Evolutionary conservation across 2,329 filamentous ascomycete species (phyloP), one percentile per base, ranked within the genome.

Genomic region (Fusarium sublunatum): DNA sequence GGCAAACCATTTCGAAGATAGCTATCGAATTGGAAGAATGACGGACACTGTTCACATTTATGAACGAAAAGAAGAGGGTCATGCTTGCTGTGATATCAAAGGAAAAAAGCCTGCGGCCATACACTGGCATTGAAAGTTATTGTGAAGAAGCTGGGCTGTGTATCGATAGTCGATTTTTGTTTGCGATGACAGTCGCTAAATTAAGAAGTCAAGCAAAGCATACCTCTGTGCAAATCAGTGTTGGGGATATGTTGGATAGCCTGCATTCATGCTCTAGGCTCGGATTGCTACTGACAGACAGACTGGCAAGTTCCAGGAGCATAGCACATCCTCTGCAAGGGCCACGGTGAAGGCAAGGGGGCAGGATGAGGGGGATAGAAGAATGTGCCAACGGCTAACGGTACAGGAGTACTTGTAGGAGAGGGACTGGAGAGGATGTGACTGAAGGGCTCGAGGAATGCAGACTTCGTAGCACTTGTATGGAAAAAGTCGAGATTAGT

Each of bases 41-140:
- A 50, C 34, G 41, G 53, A 58, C 26, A 54, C 39, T 41, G 34
- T 63, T 63, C 48, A 59, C 42, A 55, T 55, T 39, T 47, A 58
- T 42, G 58, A 53, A 62, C 48, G 36, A 65, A 65, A 65, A 63
- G 57, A 45, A 63, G 45, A 40, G 40, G 42, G 53, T 47, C 49
- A 48, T 55, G 36, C 53, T 39, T 31, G 58, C 48, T 48, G 42
- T 46, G 45, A 41, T 40, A 42, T 52, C 40, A 29, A 19, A 50
- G 39, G 19, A 38, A 46, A 46, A 29, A 65, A 43, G 25, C 42
- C 53, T 42, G 43, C 48, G 53, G 53, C 29, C 19, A 39, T 13
- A 32, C 19, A 45, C 44, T 57, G 40, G 49, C 39, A 26, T 35
- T 35, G 48, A 43, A 58, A 41, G 28, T 42, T 39, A 35, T 44